Conservation (phyloP, 2,329 filamentous ascomycete genomes). For the Pestalotiopsis sp. region DNA sequence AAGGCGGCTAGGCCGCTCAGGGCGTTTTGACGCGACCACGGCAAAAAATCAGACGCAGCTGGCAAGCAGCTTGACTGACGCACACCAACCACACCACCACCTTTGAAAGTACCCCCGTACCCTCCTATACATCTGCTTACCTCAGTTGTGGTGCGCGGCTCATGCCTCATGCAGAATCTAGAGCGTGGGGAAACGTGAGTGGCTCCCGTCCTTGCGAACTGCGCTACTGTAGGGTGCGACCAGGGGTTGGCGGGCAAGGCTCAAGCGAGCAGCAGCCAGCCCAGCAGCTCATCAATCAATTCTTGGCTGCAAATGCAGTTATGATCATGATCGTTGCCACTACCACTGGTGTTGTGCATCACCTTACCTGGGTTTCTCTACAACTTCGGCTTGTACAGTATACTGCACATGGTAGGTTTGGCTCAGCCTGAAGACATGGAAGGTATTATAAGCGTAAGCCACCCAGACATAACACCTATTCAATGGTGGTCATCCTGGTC, state of each 20-base stretch:
- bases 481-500: too few relatives aligned
- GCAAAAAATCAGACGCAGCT: too few relatives aligned
- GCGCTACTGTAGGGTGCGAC: neutral
- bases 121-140: neutral
- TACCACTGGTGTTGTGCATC: neutral
- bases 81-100: too few relatives aligned
- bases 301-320: neutral
- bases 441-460: too few relatives aligned
- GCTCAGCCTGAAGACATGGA: too few relatives aligned
- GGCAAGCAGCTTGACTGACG: neutral
- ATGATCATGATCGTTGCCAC: neutral
- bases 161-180: constrained; percentile 4
- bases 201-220: constrained; percentile 5
- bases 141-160: neutral
- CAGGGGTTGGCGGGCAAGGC: neutral
- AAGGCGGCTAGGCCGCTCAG: neutral
- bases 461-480: too few relatives aligned
- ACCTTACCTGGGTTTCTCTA: neutral
- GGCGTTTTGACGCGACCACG: neutral
- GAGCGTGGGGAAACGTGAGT: constrained; percentile 12
- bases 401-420: too few relatives aligned
- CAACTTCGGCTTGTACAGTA: neutral
- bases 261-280: neutral
- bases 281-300: neutral
- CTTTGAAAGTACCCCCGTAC: neutral